Percentiles rank a stretch among this genome's conserved stretches.
phyloP scores from a whole-genome alignment of 805 yeast genomes.

The Starmerella riodocensis region DNA sequence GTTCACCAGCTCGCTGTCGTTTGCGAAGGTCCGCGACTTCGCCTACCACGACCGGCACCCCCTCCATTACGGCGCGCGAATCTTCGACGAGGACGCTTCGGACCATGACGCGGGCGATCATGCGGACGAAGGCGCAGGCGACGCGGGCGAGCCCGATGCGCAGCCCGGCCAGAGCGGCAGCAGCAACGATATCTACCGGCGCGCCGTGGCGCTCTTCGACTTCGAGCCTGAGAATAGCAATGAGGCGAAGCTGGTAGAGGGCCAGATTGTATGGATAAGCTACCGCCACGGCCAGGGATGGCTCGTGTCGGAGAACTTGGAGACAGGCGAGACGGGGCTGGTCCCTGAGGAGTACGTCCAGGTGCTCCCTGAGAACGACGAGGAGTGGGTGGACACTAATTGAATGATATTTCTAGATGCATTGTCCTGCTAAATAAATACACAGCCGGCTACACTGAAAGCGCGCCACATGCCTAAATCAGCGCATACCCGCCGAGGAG shows the following conservation, averaged over 20 bases:
- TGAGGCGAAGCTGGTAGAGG: constrained; percentile 64
- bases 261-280: constrained; percentile 72
- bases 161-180: neutral
- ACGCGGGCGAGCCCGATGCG: neutral
- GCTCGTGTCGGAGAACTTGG: constrained; percentile 79
- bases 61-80: constrained; percentile 46
- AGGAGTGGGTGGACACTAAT: constrained; percentile 17
- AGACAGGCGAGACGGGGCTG: constrained; percentile 68
- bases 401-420: neutral
- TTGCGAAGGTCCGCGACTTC: constrained; percentile 57
- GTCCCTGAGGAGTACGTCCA: constrained; percentile 93
- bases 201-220: constrained; percentile 79
- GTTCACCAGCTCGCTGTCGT: constrained; percentile 27
- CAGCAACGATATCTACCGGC: constrained; percentile 35
- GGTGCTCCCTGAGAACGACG: constrained; percentile 25
- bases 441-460: too few relatives aligned
- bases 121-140: neutral
- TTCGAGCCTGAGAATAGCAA: constrained; percentile 90
- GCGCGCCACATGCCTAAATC: too few relatives aligned
- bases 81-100: constrained; percentile 1
- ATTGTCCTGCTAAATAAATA: too few relatives aligned
- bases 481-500: too few relatives aligned
- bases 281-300: constrained; percentile 97
- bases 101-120: neutral
- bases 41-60: constrained; percentile 65